Base-by-base conservation (phyloP, 2,329 filamentous ascomycete genomes). In the Pseudopyricularia javanii region DNA sequence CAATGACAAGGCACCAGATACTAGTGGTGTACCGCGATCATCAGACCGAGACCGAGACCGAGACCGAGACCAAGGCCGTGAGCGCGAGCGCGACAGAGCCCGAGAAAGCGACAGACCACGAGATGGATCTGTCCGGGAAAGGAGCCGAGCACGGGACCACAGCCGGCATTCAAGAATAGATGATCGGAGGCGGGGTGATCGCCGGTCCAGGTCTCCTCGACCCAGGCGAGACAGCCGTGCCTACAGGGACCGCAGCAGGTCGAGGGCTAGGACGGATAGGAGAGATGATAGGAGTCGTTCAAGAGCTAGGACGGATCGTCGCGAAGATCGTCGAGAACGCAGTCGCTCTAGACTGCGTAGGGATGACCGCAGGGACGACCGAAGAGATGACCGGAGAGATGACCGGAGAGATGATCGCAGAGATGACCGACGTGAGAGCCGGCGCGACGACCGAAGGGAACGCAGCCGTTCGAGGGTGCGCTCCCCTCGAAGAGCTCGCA, bases 21-120 rank as follows among this genome's bases (percentile, higher is more conserved):
- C 57, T 47, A 61, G 61, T 26, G 66, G 64, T 32, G 55, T 58
- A 22, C 64, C 63, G 1, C 62, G 59, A 32, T 55, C 63, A 47
- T 60, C 56, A 14, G 62, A 63, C 40, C 55, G 56, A 49, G 65
- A 68, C 20, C 30, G 66, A 61, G 33, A 51, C 33, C 4, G 49
- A 37, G 33, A 51, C 34, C 32, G 49, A 28, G 47, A 59, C 56
- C 49, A 65, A 66, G 14, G 60, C 14, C 33, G 24, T 17, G 34
- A 57, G 15, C 62, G 66, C 7, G 68, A 72, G 8, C 62, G 65
- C 15, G 65, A 68, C 15, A 63, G 67, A 53, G 63, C 62, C 24
- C 60, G 62, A 30, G 67, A 70, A 6, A 61, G 63, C 15, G 65
- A 65, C 7, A 60, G 63, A 24, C 60, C 63, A 11, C 59, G 61